Base-by-base conservation (phyloP, 768 basidiomycete genomes). In the Fomitopsis pulvina region DNA sequence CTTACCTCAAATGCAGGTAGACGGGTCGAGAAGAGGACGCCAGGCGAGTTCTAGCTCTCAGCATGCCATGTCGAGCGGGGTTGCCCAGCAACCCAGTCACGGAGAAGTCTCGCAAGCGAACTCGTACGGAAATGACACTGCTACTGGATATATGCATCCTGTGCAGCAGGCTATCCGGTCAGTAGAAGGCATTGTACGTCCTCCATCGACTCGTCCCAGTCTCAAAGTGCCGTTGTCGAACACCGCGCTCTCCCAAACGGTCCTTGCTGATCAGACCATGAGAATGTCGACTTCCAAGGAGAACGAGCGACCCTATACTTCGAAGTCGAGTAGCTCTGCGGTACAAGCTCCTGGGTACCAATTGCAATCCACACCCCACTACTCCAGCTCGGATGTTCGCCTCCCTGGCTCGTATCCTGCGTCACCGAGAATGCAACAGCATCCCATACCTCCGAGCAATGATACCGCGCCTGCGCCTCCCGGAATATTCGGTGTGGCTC, bases 81-180 rank as follows among this genome's bases (percentile, higher is more conserved):
- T 5, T 4, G 34, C 14, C 34, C 34, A 37, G 14, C 34, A 37
- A 18, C 34, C 34, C 18, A 37, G 7, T 18, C 18, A 37, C 18
- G 34, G 5, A 5, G 34, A 37, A 16, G 14, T 26, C 3, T 10
- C 24, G 24, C 34, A 37, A 16, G 34, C 34, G 4, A 37, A 27
- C 26, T 12, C 24, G n/a, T 26, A 34, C 20, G 24, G 14, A 26
- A 25, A 25, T 5, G n/a, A 34, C 12, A 24, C 34, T 2, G 8
- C 38, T 18, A 4, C 39, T 4, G n/a, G 39, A 3, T 41, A 25
- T 18, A 18, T 49, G 6, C 48, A 49, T 41, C 48, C 48, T 22
- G 48, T 49, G 10, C 56, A 41, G 32, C 50, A 57, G 9, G 30
- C 45, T 20, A 43, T 45, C n/a, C 49, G 43, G 1, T 50, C 41